Conservation (phyloP, 2,329 filamentous ascomycete species). For the Alternaria arbusti region DNA sequence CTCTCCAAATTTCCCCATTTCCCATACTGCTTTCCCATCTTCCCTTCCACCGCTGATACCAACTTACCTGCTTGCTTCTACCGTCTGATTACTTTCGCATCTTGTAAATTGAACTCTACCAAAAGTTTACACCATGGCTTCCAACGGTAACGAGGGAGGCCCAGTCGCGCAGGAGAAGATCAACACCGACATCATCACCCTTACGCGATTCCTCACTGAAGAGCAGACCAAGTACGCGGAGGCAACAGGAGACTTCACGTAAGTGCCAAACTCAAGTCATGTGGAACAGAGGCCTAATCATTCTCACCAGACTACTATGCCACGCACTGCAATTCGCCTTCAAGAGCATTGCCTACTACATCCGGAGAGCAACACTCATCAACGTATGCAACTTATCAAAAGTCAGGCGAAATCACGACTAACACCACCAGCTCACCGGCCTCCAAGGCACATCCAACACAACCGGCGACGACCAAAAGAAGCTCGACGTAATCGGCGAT, state of each 20-base stretch:
- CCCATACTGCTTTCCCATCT: conserved; percentile 7
- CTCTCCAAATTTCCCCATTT: conserved; percentile 9
- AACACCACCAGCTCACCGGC: conserved; percentile 71
- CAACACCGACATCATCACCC: conserved; percentile 94
- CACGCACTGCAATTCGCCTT: conserved; percentile 99
- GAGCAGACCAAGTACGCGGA: conserved; percentile 93
- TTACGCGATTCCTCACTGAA: conserved; percentile 94
- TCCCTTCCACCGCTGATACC: not conserved
- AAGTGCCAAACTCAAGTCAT: conserved; percentile 46
- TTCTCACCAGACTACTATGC: conserved; percentile 77
- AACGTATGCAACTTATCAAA: conserved; percentile 60
- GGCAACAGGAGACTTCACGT: conserved; percentile 99
- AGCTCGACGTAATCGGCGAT: conserved; percentile 98
- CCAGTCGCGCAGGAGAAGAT: conserved; percentile 74
- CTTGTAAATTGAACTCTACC: not conserved
- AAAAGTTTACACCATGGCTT: conserved; percentile 39
- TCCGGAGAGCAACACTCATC: conserved; percentile 91
- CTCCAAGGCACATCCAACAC: conserved; percentile 93
- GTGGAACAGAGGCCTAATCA: not conserved
- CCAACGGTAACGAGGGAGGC: conserved; percentile 55
- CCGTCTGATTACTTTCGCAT: no score
- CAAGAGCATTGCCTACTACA: conserved; percentile 99
- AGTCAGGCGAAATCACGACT: conserved; percentile 5
- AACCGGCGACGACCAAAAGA: conserved; percentile 98
- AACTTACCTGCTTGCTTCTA: no score